phyloP scores from a whole-genome alignment of 1,284 basidiomycete genomes.

The Farysia itapuensis region DNA sequence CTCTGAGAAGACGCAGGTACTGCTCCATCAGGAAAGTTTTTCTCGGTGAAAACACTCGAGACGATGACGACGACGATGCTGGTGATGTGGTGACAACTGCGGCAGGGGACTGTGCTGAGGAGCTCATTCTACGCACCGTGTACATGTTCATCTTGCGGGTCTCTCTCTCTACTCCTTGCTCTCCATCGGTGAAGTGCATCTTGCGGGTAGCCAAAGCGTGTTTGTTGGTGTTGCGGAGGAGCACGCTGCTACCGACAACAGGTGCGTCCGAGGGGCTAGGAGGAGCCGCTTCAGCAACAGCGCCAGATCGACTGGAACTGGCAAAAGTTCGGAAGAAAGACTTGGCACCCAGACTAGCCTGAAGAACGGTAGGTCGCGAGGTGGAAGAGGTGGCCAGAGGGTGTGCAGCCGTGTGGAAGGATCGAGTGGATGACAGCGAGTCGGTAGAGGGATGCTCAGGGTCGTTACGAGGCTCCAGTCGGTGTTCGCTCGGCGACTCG shows the following conservation, averaged over 20 bases:
- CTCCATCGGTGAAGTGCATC: conserved; percentile 37
- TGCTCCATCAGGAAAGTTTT: conserved; percentile 48
- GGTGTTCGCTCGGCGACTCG: conserved; percentile 39
- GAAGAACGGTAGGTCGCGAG: conserved; percentile 36
- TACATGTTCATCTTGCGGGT: conserved; percentile 55
- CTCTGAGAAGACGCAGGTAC: conserved; percentile 41
- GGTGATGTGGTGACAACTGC: conserved; percentile 6
- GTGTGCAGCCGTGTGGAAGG: conserved; percentile 34
- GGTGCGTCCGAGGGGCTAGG: conserved; percentile 24
- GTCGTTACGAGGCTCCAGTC: conserved; percentile 50
- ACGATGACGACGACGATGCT: conserved; percentile 1
- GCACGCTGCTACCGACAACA: conserved; percentile 22
- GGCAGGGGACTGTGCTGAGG: conserved; percentile 16
- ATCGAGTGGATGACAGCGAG: too few relatives aligned
- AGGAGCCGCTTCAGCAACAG: conserved; percentile 21
- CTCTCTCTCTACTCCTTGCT: conserved; percentile 42
- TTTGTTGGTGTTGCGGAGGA: conserved; percentile 38
- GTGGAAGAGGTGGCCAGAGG: conserved; percentile 11
- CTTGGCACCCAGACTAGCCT: conserved; percentile 13
- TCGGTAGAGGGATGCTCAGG: conserved; percentile 19
- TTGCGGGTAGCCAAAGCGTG: conserved; percentile 43
- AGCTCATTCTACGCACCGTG: conserved; percentile 49
- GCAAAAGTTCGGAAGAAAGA: conserved; percentile 40
- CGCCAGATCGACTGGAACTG: conserved; percentile 22
- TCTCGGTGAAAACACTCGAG: conserved; percentile 29